These are phyloP conservation scores for Amanita thiersii DNA, from an alignment of 768 basidiomycete species.

Conservation along the genomic window DNA sequence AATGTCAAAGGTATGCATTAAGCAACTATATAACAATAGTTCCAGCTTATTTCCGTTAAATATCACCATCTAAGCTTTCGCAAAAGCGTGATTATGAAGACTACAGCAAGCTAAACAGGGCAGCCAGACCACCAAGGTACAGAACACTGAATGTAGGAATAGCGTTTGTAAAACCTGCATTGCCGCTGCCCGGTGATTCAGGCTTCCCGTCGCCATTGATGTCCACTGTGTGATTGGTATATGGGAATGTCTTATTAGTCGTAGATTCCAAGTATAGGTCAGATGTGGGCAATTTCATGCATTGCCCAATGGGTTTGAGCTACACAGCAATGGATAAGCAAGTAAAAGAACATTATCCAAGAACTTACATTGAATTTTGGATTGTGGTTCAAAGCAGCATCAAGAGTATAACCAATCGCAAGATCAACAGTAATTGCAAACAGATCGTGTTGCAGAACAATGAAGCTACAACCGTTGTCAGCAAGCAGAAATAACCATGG, in stretches of 20 bases:
- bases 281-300: constrained; percentile 50
- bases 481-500: neutral
- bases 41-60: neutral
- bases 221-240: constrained; percentile 29
- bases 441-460: constrained; percentile 85
- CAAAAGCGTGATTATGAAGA: neutral
- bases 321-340: constrained; percentile 15
- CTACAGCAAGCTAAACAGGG: constrained; percentile 4
- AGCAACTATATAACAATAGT: neutral
- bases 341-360: neutral
- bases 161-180: constrained; percentile 9
- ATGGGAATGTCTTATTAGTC: constrained; percentile 60
- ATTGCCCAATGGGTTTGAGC: constrained; percentile 73
- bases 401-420: constrained; percentile 80
- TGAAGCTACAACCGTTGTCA: constrained; percentile 44
- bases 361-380: constrained; percentile 55
- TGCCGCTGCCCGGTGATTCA: constrained; percentile 16
- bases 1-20: constrained; percentile 1
- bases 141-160: neutral
- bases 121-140: neutral
- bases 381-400: constrained; percentile 58
- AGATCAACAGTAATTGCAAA: constrained; percentile 83
- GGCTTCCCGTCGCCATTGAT: constrained; percentile 33
- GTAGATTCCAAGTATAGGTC: constrained; percentile 85
- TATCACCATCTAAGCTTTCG: neutral